phyloP scores from a whole-genome alignment of 176 grass and related monocot species.

The Poa annua region DNA sequence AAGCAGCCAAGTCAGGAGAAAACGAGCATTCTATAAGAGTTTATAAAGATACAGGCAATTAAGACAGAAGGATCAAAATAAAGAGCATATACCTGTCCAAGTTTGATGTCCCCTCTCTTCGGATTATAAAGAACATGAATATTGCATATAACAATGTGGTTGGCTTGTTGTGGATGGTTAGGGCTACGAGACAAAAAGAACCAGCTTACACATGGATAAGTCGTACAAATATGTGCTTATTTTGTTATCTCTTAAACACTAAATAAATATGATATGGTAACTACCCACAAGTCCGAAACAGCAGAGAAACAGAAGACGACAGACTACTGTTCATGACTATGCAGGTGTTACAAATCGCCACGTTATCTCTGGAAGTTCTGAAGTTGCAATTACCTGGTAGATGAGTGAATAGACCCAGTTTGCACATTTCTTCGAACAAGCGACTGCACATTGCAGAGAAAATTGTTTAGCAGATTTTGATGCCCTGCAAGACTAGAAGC shows the following conservation, averaged over 20 bases:
- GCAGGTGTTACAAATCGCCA: conserved; percentile 3
- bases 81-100: conserved; percentile 73
- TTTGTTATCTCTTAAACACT: conserved; percentile 21
- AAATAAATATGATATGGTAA: conserved; percentile 19
- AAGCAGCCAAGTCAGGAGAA: conserved; percentile 28
- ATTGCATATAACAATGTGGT: conserved; percentile 82
- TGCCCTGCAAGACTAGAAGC: conserved; percentile 32
- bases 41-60: not conserved
- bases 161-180: conserved; percentile 48
- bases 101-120: conserved; percentile 95
- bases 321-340: conserved; percentile 16
- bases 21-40: not conserved
- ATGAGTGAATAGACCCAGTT: conserved; percentile 52
- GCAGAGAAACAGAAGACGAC: conserved; percentile 16
- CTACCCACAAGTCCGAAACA: conserved; percentile 6
- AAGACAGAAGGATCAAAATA: conserved; percentile 27
- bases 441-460: conserved; percentile 55
- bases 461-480: conserved; percentile 37
- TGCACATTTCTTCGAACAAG: conserved; percentile 44
- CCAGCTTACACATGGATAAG: conserved; percentile 29
- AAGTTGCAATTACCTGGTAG: conserved; percentile 62
- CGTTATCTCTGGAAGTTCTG: not conserved
- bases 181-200: conserved; percentile 50
- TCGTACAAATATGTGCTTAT: conserved; percentile 31
- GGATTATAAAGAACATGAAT: conserved; percentile 97